phyloP scores from a whole-genome alignment of 345 rosid genomes.

The Psidium guajava region DNA sequence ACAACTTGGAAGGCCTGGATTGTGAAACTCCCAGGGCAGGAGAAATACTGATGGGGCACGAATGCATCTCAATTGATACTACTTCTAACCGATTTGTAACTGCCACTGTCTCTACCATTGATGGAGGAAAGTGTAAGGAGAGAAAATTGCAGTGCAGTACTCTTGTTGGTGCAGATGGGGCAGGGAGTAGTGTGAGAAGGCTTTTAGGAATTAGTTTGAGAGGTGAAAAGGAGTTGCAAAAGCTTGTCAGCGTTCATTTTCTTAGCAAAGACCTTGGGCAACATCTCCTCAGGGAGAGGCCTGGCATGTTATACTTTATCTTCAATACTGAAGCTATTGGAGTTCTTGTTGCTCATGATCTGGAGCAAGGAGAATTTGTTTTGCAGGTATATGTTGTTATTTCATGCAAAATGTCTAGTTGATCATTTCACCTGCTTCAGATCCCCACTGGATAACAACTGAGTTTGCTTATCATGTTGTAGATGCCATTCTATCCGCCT shows the following conservation, averaged over 20 bases:
- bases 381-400: conserved; percentile 51
- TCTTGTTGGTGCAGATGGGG: conserved; percentile 87
- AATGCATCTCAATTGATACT: conserved; percentile 58
- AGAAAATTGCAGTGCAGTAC: conserved; percentile 46
- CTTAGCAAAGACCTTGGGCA: conserved; percentile 68
- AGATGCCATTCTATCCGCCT: conserved; percentile 94
- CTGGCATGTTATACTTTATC: conserved; percentile 88
- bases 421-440: not conserved
- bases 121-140: conserved; percentile 33
- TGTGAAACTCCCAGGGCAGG: conserved; percentile 18
- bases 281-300: conserved; percentile 54
- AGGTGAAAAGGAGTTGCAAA: conserved; percentile 81
- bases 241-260: conserved; percentile 86
- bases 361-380: conserved; percentile 75
- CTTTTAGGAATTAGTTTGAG: conserved; percentile 47
- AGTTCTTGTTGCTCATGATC: conserved; percentile 93
- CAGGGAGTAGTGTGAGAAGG: conserved; percentile 68
- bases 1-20: conserved; percentile 15
- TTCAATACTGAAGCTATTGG: conserved; percentile 88
- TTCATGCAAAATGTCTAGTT: not conserved
- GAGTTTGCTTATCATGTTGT: conserved; percentile 8
- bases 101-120: conserved; percentile 43
- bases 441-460: not conserved
- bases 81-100: conserved; percentile 25
- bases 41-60: conserved; percentile 68